A percentile compares a stretch with the other conserved stretches of the same genome.
These are phyloP conservation scores for Phytopythium sindhum DNA, from an alignment of 352 stramenopile genomes.

Conservation along the genomic window DNA sequence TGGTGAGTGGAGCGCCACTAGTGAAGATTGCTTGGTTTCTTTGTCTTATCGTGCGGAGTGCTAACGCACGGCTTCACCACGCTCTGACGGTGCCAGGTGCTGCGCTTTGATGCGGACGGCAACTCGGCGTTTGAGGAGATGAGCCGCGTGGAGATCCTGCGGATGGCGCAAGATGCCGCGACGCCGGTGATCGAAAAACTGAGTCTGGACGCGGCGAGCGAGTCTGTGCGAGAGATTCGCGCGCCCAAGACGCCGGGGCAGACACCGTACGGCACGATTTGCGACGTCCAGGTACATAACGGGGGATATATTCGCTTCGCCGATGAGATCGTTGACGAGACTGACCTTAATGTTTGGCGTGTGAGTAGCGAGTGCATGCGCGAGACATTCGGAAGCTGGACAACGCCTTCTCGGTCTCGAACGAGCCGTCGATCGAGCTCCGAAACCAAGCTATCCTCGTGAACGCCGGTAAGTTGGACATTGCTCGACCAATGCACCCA, in stretches of 20 bases:
- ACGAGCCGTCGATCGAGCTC: slow-evolving; percentile 57
- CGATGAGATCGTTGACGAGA: no score
- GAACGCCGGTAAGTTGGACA: slow-evolving; percentile 33
- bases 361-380: slow-evolving; percentile 40
- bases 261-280: slow-evolving; percentile 18
- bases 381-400: slow-evolving; percentile 73
- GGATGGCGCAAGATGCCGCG: slow-evolving; percentile 49
- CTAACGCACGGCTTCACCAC: not conserved
- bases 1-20: slow-evolving; percentile 14
- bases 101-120: slow-evolving; percentile 45
- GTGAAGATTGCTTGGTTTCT: not conserved
- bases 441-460: slow-evolving; percentile 66
- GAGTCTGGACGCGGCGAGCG: slow-evolving; percentile 1
- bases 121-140: slow-evolving; percentile 44
- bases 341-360: not conserved
- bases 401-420: slow-evolving; percentile 57
- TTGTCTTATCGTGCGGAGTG: not conserved
- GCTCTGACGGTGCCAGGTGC: slow-evolving; percentile 7
- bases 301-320: not conserved
- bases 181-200: slow-evolving; percentile 18
- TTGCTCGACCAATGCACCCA: not conserved
- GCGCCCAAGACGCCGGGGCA: slow-evolving; percentile 12
- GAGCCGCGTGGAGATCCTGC: slow-evolving; percentile 52
- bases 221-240: slow-evolving; percentile 4
- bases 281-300: slow-evolving; percentile 23